phyloP scores from a whole-genome alignment of 306 rosid species.

The Astragalus glycyphyllos region DNA sequence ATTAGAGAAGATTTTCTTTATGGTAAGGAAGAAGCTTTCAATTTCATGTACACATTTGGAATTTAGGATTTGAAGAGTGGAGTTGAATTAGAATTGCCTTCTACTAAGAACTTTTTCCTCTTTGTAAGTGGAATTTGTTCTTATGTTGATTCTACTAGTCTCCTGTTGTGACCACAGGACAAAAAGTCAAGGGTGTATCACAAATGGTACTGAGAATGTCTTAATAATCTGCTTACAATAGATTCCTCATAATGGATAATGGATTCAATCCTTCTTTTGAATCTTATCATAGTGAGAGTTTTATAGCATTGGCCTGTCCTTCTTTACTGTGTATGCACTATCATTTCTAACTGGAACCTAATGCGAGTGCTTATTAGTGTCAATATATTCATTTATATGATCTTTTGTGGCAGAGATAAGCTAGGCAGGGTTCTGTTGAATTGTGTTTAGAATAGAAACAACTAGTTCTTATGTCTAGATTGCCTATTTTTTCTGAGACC shows the following conservation, averaged over 20 bases:
- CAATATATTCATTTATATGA: not conserved
- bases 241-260: not conserved
- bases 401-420: conserved; percentile 5
- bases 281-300: not conserved
- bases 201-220: not conserved
- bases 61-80: conserved; percentile 28
- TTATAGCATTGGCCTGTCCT: not conserved
- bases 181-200: not conserved
- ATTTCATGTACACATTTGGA: not conserved
- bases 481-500: not conserved
- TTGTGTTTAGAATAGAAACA: not conserved
- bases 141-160: conserved; percentile 22
- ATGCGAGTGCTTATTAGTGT: conserved; percentile 1
- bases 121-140: not conserved
- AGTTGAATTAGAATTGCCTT: conserved; percentile 5
- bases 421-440: conserved; percentile 5
- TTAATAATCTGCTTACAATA: not conserved
- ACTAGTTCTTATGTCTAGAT: not conserved
- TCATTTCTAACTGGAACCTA: not conserved
- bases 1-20: not conserved
- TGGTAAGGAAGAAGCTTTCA: conserved; percentile 8
- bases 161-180: not conserved
- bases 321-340: not conserved
- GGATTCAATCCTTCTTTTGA: not conserved
- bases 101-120: not conserved